Evolutionary conservation across 805 yeast species (phyloP).

Genomic region (Myxozyma kluyveri): DNA sequence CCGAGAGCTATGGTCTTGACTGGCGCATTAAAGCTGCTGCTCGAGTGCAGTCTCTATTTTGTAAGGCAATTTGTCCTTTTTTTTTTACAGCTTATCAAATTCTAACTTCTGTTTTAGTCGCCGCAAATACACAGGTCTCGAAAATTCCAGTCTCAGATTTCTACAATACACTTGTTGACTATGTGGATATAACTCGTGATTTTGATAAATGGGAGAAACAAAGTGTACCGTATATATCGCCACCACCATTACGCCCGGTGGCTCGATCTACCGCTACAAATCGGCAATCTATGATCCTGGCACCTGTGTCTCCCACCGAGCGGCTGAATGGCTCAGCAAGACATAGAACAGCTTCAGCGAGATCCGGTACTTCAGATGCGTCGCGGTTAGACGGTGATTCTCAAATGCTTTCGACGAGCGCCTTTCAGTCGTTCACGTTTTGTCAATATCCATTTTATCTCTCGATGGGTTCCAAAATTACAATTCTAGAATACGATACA

Average conservation of each 20-base stretch:
- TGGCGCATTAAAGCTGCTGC: slow-evolving; percentile 79
- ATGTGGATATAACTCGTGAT: slow-evolving; percentile 70
- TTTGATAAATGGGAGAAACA: slow-evolving; percentile 74
- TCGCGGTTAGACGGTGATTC: background rate
- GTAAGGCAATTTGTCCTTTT: slow-evolving; percentile 46
- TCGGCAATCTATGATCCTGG: background rate
- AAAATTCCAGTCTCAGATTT: slow-evolving; percentile 47
- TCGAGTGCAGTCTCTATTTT: slow-evolving; percentile 53
- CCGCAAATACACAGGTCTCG: slow-evolving; percentile 27
- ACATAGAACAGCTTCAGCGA: background rate
- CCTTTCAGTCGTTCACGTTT: slow-evolving; percentile 57
- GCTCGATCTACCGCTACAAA: background rate
- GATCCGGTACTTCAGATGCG: background rate
- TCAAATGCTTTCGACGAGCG: slow-evolving; percentile 18
- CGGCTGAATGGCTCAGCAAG: background rate
- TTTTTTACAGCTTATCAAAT: background rate
- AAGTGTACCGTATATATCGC: slow-evolving; percentile 10
- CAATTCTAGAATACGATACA: slow-evolving; percentile 78
- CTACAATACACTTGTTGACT: slow-evolving; percentile 81
- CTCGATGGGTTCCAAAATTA: slow-evolving; percentile 77
- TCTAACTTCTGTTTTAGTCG: slow-evolving; percentile 6
- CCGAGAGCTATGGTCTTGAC: slow-evolving; percentile 67
- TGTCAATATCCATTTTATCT: slow-evolving; percentile 83
- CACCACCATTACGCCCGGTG: slow-evolving; percentile 2
- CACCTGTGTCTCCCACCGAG: background rate